Evolutionary conservation across 2,329 filamentous ascomycete species (phyloP), one percentile per base, ranked within the genome.

Genomic region (Aspergillus sojae): DNA sequence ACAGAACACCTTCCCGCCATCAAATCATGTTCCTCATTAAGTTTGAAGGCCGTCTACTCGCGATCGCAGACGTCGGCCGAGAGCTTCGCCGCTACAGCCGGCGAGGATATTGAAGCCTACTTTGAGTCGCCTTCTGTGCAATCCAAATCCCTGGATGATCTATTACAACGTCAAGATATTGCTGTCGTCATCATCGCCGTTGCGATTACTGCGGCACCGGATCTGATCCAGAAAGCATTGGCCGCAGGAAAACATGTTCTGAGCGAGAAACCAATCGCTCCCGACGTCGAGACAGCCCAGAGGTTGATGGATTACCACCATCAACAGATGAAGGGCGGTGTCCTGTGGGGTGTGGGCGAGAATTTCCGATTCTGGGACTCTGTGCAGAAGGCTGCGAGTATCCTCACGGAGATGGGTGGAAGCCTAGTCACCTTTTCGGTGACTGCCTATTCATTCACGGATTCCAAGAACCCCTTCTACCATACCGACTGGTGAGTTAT

Each of bases 261-360:
- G 16, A 86, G 84, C 71, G 85, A 87, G 76, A 86, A 79, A 64
- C 77, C 77, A 0, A 65, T 77, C n/a, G 83, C 80, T 58, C 88
- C 85, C 0, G 83, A 79, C 14, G 36, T 45, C 4, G 21, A 28
- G 6, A 55, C 56, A 4, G 62, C 62, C 1, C 10, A 28, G 2
- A n/a, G 34, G 19, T 30, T 64, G 10, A 55, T 61, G 5, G 19
- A 21, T 2, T 45, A n/a, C n/a, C 9, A 14, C 11, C 12, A 21
- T 14, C 12, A 39, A 41, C 41, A 21, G 32, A 34, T 11, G 32
- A 34, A 50, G 41, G 23, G 30, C 48, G 21, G 39, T 9, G n/a
- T 26, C 4, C 39, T 55, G 2, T 64, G 54, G 32, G 58, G 45
- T 5, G 54, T 63, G 11, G 62, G 41, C n/a, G 62, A 63, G 58